Percentiles rank a stretch among this genome's conserved stretches.
phyloP scores from a whole-genome alignment of 192 early-diverging fungal genomes.

The Linnemannia elongata region DNA sequence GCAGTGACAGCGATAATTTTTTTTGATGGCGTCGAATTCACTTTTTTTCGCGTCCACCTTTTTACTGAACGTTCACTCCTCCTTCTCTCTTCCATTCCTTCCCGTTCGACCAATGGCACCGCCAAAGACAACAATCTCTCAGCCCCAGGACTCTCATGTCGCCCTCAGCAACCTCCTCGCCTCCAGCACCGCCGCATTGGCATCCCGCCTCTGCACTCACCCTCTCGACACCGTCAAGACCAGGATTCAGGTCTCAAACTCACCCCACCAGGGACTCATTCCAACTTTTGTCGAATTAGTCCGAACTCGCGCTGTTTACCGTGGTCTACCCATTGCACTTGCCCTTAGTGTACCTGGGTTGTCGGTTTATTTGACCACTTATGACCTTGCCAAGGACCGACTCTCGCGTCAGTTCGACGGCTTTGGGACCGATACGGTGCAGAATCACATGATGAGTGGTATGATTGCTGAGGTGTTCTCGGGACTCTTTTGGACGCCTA shows the following conservation, averaged over 20 bases:
- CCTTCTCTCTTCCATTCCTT: neutral
- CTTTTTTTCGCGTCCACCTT: neutral
- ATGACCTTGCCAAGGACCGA: constrained; percentile 72
- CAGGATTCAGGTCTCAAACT: constrained; percentile 65
- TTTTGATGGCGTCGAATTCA: neutral
- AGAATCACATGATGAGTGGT: constrained; percentile 72
- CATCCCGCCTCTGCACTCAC: constrained; percentile 74
- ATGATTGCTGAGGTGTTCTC: constrained; percentile 73
- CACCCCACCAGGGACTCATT: constrained; percentile 21
- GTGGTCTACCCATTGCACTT: constrained; percentile 77
- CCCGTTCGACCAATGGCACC: neutral
- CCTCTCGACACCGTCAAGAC: constrained; percentile 87
- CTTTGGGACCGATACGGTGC: constrained; percentile 51
- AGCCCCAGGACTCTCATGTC: constrained; percentile 1
- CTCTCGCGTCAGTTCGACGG: constrained; percentile 36
- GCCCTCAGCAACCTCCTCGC: constrained; percentile 56
- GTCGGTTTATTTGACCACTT: constrained; percentile 76
- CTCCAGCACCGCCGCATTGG: constrained; percentile 69
- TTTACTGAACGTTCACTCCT: neutral
- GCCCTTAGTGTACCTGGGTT: constrained; percentile 79
- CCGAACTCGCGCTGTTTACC: constrained; percentile 65
- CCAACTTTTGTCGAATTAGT: constrained; percentile 31
- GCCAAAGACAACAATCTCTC: constrained; percentile 17
- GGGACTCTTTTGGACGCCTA: constrained; percentile 85
- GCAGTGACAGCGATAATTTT: neutral